These are phyloP conservation scores for Hymenoscyphus salicellus DNA, from an alignment of 2,329 filamentous ascomycete genomes.

Conservation along the genomic window DNA sequence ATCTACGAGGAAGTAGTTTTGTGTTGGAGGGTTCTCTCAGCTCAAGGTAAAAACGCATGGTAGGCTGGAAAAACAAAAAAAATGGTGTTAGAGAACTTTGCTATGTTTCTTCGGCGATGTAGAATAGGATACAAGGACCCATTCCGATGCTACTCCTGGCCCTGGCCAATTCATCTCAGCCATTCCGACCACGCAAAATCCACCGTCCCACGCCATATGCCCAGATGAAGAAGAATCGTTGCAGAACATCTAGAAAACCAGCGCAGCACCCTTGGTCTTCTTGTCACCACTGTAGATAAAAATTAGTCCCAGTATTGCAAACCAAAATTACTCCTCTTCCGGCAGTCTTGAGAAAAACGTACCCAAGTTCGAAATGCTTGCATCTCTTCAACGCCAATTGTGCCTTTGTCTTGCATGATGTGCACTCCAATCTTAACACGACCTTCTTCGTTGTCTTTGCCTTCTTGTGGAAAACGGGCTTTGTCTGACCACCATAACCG, in stretches of 20 bases:
- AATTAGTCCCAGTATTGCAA: conserved; percentile 40
- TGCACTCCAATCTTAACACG: conserved; percentile 97
- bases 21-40: background rate
- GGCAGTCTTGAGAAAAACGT: conserved; percentile 45
- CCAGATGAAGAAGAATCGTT: conserved; percentile 28
- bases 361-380: conserved; percentile 99
- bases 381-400: conserved; percentile 98
- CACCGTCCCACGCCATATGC: conserved; percentile 27
- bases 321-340: background rate
- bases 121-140: conserved; percentile 34
- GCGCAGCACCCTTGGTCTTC: conserved; percentile 99
- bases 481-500: conserved; percentile 99
- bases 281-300: conserved; percentile 82
- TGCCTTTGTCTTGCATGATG: conserved; percentile 95
- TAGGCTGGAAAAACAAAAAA: background rate
- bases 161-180: conserved; percentile 26
- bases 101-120: conserved; percentile 32
- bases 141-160: conserved; percentile 23
- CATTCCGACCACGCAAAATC: conserved; percentile 32
- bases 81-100: conserved; percentile 33
- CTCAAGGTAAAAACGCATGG: background rate
- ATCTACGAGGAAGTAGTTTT: background rate
- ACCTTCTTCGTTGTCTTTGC: conserved; percentile 99
- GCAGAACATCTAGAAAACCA: conserved; percentile 83
- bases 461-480: conserved; percentile 99